Conservation (phyloP, 441 rosid species). For the Capsella rubella region DNA sequence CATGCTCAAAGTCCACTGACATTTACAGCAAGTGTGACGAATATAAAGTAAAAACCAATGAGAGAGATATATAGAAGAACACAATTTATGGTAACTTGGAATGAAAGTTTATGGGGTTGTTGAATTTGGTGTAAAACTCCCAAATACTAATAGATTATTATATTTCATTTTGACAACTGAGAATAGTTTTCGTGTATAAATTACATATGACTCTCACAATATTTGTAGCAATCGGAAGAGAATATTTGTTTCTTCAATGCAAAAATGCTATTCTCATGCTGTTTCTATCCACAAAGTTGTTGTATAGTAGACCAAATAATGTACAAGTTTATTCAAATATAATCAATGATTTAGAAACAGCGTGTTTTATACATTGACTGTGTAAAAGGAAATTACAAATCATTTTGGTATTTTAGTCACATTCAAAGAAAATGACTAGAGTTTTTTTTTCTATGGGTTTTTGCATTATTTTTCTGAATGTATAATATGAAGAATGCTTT, state of each 20-base stretch:
- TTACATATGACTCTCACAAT: not conserved
- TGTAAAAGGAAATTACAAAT: no score
- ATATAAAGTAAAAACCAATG: not conserved
- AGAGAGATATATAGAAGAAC: not conserved
- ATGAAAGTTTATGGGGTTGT: not conserved
- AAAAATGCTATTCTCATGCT: not conserved
- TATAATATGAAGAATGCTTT: not conserved
- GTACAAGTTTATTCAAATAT: not conserved
- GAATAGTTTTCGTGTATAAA: not conserved
- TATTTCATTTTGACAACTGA: not conserved
- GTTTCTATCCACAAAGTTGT: not conserved
- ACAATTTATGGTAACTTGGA: not conserved
- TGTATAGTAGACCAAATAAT: not conserved
- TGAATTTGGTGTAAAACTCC: not conserved
- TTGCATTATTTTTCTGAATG: not conserved
- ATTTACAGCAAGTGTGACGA: conserved; percentile 1
- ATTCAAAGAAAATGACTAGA: not conserved
- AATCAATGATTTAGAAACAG: not conserved
- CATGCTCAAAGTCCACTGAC: not conserved
- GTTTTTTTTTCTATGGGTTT: not conserved
- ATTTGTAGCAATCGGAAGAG: not conserved
- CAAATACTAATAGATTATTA: not conserved
- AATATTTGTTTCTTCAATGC: not conserved
- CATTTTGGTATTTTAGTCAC: not conserved
- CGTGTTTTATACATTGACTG: not conserved